Base-by-base conservation (phyloP, 2,329 filamentous ascomycete genomes). In the Sclerotinia borealis region DNA sequence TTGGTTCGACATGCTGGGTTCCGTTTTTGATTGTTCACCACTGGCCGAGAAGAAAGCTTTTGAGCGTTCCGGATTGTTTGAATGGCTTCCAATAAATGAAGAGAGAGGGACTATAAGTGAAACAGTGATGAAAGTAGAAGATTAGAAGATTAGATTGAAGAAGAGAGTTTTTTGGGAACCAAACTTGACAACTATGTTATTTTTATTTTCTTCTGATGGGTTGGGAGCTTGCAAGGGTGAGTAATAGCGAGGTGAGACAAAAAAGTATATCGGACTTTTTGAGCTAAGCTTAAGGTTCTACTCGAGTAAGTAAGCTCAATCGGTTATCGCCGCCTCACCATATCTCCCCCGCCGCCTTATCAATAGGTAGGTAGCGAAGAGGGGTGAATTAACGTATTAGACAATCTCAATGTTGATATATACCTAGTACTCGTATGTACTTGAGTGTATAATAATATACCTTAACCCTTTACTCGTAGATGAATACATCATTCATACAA, bases 1-100 rank as follows among this genome's bases (percentile, higher is more conserved):
- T 61, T 71, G 69, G 63, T 70, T 70, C 64, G 71, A 70, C 72
- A 74, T 75, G 43, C 55, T 66, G 60, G 56, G 56, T 60, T 43
- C 37, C 34, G 62, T 65, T 45, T 65, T 56, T 64, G 58, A 55
- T 61, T 66, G 43, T 62, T 60, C 64, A 36, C 60, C 48, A 64
- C 54, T 66, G 37, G 39, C 34, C 13, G 27, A 34, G 47, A 43
- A 43, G 54, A 58, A 49, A 19, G 39, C 41, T 58, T 58, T 27
- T 45, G 34, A 56, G 27, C 27, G 54, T n/a, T 29, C 25, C 37
- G 31, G 22, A 45, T 34, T 31, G 39, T 43, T 41, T 45, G n/a
- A 34, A 45, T 7, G 34, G 39, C 39, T 34, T 22, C 15, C 29
- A 56, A 45, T 45, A 19, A n/a, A 43, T 43, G 48, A 55, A 43